Percentiles rank a stretch among this genome's conserved stretches.
Evolutionary conservation across 148 eudicot genomes (phyloP).

Genomic region (Fagopyrum homotropicum): DNA sequence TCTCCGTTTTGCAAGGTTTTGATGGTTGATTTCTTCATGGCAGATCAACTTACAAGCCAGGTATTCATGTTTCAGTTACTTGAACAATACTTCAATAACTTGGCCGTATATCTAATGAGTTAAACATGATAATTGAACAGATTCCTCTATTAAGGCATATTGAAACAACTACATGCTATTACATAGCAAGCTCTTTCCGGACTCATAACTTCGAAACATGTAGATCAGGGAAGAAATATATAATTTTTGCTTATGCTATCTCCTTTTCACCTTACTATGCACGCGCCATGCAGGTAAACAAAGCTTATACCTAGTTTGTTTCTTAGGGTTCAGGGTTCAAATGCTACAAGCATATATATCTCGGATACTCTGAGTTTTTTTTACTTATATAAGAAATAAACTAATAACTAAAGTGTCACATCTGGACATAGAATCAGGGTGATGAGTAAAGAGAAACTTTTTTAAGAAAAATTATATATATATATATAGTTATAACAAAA

Average conservation of each 20-base stretch:
- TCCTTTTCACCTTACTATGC: constrained; percentile 93
- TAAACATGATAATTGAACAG: constrained; percentile 23
- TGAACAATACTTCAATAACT: not conserved
- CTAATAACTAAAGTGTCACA: too few species aligned
- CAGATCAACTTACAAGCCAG: constrained; percentile 98
- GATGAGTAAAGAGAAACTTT: too few species aligned
- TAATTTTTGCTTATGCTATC: constrained; percentile 75
- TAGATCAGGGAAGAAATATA: constrained; percentile 58
- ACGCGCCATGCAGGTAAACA: constrained; percentile 95
- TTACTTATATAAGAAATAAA: too few species aligned
- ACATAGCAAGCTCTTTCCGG: constrained; percentile 56
- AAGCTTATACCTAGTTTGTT: not conserved
- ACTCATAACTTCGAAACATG: constrained; percentile 53
- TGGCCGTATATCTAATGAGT: not conserved
- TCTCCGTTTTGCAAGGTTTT: constrained; percentile 84
- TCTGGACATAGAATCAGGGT: too few species aligned
- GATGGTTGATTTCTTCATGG: constrained; percentile 96
- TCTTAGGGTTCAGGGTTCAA: too few species aligned
- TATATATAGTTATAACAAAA: too few species aligned
- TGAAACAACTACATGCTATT: constrained; percentile 80
- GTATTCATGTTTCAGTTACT: constrained; percentile 22
- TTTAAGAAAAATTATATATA: too few species aligned
- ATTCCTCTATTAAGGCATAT: constrained; percentile 71
- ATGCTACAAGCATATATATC: too few species aligned
- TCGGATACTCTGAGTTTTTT: too few species aligned